Base-by-base conservation (phyloP, 257 asterid genomes). In the Jaltomata sinuosa region DNA sequence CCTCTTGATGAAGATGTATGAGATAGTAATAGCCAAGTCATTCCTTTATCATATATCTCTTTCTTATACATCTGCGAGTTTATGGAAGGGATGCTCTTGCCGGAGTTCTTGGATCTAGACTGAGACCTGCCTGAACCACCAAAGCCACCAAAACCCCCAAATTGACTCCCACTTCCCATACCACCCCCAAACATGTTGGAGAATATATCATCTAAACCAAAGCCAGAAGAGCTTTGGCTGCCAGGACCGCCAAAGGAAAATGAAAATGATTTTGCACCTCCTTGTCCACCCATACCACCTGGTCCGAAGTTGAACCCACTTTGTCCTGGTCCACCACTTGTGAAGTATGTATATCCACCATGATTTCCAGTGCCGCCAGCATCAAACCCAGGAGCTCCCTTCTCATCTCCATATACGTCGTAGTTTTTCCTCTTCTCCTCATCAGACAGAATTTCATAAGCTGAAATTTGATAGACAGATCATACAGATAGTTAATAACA, bases 391-490 rank as follows among this genome's bases (percentile, higher is more conserved):
- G 97, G 92, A 79, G 68, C 90, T 31, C 94, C 97, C 87, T 87
- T 93, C 87, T 97, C 99, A 84, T 95, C 94, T 72, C 99, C 99
- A 57, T 91, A 94, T 45, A 97, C 97, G 85, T 97, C 98, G 81
- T 94, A 97, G 85, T 92, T 94, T 86, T 95, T 97, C 88, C 98
- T 92, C 91, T 95, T 95, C 83, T 94, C 92, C 82, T 97, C 99
- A 32, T 97, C 96, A 8, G 98, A 95, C 84, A 97, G 88, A 68
- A 93, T 91, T 49, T 97, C 99, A 68, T 97, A 97, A 31, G 99
- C 99, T 95, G 97, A 82, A 79, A 84, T 47, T 80, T 14, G 71
- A 69, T 69, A 11, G 69, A 50, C 5, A 62, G 40, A 65, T 27
- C 11, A 76, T 76, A 76, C 27, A 16, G 9, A 15, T 27, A 76